Conservation (phyloP, 306 rosid species). For the Macrotyloma uniflorum region DNA sequence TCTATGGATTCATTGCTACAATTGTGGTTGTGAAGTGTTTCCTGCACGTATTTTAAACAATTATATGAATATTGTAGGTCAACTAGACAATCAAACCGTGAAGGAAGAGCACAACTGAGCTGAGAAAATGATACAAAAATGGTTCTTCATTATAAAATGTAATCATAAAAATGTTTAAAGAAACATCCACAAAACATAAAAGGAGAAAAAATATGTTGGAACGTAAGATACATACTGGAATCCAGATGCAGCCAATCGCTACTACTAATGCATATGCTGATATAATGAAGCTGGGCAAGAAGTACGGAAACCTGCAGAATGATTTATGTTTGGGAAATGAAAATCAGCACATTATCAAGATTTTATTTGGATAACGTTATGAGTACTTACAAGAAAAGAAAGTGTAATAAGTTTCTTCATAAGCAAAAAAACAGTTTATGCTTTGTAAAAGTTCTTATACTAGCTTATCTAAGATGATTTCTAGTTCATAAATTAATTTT, state of each 20-base stretch:
- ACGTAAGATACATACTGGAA: constrained; percentile 44
- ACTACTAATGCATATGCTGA: constrained; percentile 35
- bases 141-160: neutral
- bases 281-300: constrained; percentile 46
- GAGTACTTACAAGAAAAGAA: no score
- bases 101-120: neutral
- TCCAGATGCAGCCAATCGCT: constrained; percentile 47
- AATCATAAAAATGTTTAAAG: neutral
- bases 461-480: no score
- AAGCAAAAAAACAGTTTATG: no score
- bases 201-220: neutral
- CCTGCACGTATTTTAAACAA: constrained; percentile 47
- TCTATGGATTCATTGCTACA: constrained; percentile 26
- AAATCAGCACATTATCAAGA: neutral
- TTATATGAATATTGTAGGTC: no score
- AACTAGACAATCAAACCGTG: neutral
- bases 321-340: constrained; percentile 2
- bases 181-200: neutral
- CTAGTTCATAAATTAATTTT: no score
- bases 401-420: no score
- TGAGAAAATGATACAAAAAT: no score
- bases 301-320: constrained; percentile 52
- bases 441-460: no score
- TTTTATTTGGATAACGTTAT: no score
- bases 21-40: constrained; percentile 76